Evolutionary conservation across 2,329 filamentous ascomycete species (phyloP).

Genomic region (Talaromyces sp.): DNA sequence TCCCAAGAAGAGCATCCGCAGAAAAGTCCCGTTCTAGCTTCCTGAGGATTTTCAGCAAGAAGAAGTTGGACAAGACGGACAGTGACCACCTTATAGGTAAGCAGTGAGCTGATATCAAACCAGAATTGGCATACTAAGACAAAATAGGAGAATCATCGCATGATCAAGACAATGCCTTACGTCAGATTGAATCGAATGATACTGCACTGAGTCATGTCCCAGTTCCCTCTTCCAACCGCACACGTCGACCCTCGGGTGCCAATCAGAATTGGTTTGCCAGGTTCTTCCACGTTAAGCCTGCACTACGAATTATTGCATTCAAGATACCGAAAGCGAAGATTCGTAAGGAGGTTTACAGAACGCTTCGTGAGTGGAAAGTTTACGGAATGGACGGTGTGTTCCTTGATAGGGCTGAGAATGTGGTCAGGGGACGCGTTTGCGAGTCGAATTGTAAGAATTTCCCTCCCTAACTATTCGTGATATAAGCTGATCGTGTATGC

Average conservation of each 20-base stretch:
- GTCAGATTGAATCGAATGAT: constrained; percentile 8
- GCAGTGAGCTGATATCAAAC: constrained; percentile 16
- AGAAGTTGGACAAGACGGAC: constrained; percentile 38
- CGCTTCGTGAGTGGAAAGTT: constrained; percentile 75
- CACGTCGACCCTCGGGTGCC: constrained; percentile 8
- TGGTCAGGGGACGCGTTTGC: constrained; percentile 74
- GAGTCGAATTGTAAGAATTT: constrained; percentile 68
- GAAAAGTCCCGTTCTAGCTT: constrained; percentile 40
- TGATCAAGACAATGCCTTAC: neutral
- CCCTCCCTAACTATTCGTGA: neutral
- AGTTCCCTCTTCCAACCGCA: constrained; percentile 29
- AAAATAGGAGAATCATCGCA: neutral
- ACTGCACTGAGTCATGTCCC: constrained; percentile 9
- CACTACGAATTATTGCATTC: constrained; percentile 71
- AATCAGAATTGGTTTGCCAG: constrained; percentile 83
- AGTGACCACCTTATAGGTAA: constrained; percentile 38
- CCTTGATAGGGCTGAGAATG: constrained; percentile 73
- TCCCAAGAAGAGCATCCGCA: constrained; percentile 19
- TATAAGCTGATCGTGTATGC: constrained; percentile 20
- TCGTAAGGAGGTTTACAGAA: constrained; percentile 70
- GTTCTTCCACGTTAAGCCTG: constrained; percentile 85
- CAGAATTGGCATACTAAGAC: neutral
- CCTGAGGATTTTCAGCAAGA: constrained; percentile 53
- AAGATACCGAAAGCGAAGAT: constrained; percentile 67
- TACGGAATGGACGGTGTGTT: constrained; percentile 78